These are phyloP conservation scores for Zarea fungicola DNA, from an alignment of 2,329 filamentous ascomycete species.

Conservation along the genomic window DNA sequence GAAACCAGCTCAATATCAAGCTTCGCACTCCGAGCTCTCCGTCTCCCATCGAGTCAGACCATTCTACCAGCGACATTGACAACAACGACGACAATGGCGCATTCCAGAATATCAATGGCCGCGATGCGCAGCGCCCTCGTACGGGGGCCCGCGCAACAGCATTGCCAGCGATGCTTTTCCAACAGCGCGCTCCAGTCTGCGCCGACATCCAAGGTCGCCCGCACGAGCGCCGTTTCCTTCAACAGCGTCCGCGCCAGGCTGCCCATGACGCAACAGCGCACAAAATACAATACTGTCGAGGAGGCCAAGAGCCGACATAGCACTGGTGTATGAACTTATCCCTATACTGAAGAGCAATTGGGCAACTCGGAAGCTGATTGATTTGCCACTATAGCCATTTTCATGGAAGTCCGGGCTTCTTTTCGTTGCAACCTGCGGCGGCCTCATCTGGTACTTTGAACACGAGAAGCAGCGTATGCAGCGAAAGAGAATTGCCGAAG, in stretches of 20 bases:
- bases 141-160: constrained; percentile 26
- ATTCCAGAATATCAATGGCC: constrained; percentile 30
- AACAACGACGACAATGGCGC: constrained; percentile 31
- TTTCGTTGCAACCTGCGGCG: constrained; percentile 73
- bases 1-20: background rate
- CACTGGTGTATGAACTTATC: constrained; percentile 43
- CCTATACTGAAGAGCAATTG: background rate
- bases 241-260: constrained; percentile 27
- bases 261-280: constrained; percentile 33
- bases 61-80: background rate
- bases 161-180: constrained; percentile 41
- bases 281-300: constrained; percentile 49
- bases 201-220: constrained; percentile 30
- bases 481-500: constrained; percentile 80
- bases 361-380: constrained; percentile 13
- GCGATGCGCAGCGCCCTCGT: constrained; percentile 29
- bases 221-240: constrained; percentile 27
- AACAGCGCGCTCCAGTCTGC: constrained; percentile 27
- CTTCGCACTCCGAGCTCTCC: background rate
- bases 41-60: background rate
- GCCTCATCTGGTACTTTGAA: constrained; percentile 85
- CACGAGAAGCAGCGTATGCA: constrained; percentile 89
- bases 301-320: constrained; percentile 54
- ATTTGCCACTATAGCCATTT: constrained; percentile 60
- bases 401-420: constrained; percentile 85